Conservation (phyloP, 148 eudicot species). For the Polygonum aviculare region DNA sequence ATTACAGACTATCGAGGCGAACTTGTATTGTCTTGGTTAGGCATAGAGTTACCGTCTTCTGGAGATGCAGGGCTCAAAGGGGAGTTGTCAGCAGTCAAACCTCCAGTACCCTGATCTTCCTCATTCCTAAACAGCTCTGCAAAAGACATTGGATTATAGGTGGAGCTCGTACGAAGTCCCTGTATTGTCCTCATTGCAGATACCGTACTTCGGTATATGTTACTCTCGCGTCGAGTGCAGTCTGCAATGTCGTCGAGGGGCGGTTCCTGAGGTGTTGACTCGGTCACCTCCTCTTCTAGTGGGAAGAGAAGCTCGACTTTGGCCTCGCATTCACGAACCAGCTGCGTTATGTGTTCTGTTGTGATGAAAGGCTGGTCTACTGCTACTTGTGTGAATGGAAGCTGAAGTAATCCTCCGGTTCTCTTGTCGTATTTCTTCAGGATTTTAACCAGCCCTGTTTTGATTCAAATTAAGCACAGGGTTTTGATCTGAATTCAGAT, state of each 20-base stretch:
- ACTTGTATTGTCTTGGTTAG: not conserved
- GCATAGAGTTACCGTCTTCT: not conserved
- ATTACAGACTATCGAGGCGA: not conserved
- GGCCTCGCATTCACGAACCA: slow-evolving; percentile 80
- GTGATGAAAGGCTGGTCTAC: slow-evolving; percentile 82
- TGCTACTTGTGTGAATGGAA: slow-evolving; percentile 81
- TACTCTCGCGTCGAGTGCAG: slow-evolving; percentile 7
- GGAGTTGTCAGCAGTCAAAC: slow-evolving; percentile 70
- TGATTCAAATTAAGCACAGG: not conserved
- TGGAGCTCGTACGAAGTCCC: slow-evolving; percentile 81
- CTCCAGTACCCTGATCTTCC: slow-evolving; percentile 66
- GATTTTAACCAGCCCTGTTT: slow-evolving; percentile 73
- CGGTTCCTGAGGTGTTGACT: slow-evolving; percentile 25
- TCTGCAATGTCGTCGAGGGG: slow-evolving; percentile 27
- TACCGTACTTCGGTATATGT: slow-evolving; percentile 59
- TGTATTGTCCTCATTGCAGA: slow-evolving; percentile 79
- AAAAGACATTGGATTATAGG: slow-evolving; percentile 68
- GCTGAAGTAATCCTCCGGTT: slow-evolving; percentile 70
- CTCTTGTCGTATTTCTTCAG: slow-evolving; percentile 90
- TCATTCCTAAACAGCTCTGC: slow-evolving; percentile 53
- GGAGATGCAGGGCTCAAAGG: slow-evolving; percentile 25
- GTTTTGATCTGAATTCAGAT: no score
- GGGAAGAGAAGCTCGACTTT: slow-evolving; percentile 89
- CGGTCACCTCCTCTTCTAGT: slow-evolving; percentile 76
- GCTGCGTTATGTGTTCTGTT: slow-evolving; percentile 72